Base-by-base conservation (phyloP, 768 basidiomycete species). In the Hemileccinum rubropunctum region DNA sequence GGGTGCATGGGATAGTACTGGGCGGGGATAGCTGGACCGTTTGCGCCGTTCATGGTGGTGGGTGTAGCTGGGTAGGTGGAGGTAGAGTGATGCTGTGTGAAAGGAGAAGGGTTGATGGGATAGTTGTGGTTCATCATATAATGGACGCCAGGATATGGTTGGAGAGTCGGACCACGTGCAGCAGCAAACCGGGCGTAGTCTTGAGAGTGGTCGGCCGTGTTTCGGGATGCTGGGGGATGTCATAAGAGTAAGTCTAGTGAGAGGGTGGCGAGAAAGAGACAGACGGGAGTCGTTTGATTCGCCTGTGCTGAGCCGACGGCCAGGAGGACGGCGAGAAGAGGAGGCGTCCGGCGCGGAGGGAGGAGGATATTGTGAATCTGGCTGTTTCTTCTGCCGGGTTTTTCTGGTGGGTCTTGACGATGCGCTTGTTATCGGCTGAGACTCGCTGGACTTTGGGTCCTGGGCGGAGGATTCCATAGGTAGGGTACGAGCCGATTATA, bases 51-150 rank as follows among this genome's bases (percentile, higher is more conserved):
- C 48, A 68, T 62, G 11, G 71, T 62, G 11, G 71, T 48, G 13
- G 69, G 60, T 13, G 61, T 54, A 27, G 66, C 45, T 42, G 66
- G 60, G 34, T 70, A 53, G 42, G 65, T 33, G 68, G 80, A 54
- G 60, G 76, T 11, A 53, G 68, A 58, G 69, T 71, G 71, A 17
- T 72, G 68, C 38, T 75, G 73, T 21, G 75, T 56, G 54, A 75
- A 77, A 11, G 73, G 72, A 48, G 83, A 75, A 52, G 80, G 79
- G 61, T 80, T 82, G 56, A 81, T 71, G 21, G 83, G 77, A 41
- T 87, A 89, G 51, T 79, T 70, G 46, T 82, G 81, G 65, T 88
- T 89, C 85, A 88, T 88, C 65, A 82, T 74, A 59, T 64, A 71
- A 40, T 79, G 81, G 9, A 78, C 71, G 21, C 71, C 73, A 41